A percentile compares a stretch with the other conserved stretches of the same genome.
Evolutionary conservation across 2,329 filamentous ascomycete genomes (phyloP).

Genomic region (Pestalotiopsis sp.): DNA sequence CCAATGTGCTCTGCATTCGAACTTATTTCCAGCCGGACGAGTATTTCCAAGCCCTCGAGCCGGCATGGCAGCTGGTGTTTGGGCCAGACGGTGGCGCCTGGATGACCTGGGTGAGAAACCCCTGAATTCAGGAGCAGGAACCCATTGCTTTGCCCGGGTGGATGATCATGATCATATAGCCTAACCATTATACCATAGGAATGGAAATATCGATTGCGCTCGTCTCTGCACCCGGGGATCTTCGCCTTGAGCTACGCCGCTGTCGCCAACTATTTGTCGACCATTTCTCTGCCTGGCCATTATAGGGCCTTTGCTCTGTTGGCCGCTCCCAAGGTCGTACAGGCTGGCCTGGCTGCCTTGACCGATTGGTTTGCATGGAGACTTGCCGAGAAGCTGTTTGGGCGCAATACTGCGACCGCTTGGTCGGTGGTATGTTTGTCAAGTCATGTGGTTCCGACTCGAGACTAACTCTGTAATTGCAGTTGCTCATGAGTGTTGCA

Average conservation of each 20-base stretch:
- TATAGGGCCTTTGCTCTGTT: constrained; percentile 45
- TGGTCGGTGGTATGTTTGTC: constrained; percentile 66
- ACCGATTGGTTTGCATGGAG: constrained; percentile 89
- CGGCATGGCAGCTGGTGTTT: constrained; percentile 88
- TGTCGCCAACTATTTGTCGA: constrained; percentile 53
- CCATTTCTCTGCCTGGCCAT: constrained; percentile 9
- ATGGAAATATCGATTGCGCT: constrained; percentile 86
- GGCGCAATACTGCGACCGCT: constrained; percentile 60
- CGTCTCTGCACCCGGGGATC: constrained; percentile 85
- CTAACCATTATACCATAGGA: constrained; percentile 60
- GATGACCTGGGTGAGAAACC: constrained; percentile 82
- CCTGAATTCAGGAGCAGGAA: not conserved
- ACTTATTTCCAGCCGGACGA: constrained; percentile 99
- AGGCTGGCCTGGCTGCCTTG: constrained; percentile 74
- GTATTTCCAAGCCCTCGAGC: constrained; percentile 93
- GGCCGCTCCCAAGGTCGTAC: constrained; percentile 70
- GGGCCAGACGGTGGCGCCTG: constrained; percentile 76
- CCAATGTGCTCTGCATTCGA: constrained; percentile 75
- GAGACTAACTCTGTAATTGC: constrained; percentile 16
- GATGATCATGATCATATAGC: not conserved
- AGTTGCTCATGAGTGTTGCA: constrained; percentile 70
- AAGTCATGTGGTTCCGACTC: too few species aligned
- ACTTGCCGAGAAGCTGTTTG: constrained; percentile 73
- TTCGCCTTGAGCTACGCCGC: constrained; percentile 76
- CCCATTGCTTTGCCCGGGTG: too few species aligned